A percentile compares a stretch with the other conserved stretches of the same genome.
Evolutionary conservation across 495 filamentous ascomycete genomes (phyloP).

Genomic region (Trichoderma erinaceum): DNA sequence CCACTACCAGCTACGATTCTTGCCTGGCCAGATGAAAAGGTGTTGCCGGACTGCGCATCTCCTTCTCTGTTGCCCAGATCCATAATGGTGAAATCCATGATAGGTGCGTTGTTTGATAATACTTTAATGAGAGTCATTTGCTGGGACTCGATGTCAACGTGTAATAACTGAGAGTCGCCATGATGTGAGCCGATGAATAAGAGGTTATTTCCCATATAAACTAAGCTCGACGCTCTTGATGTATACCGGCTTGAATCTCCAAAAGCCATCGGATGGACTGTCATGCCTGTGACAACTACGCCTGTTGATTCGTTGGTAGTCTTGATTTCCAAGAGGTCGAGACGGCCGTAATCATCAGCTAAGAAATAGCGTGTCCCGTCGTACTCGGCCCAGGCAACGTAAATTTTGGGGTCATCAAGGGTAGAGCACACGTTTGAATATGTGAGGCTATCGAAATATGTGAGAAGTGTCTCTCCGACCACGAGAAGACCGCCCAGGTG

Average conservation of each 20-base stretch:
- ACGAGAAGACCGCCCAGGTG: slow-evolving; percentile 67
- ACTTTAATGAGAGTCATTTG: slow-evolving; percentile 65
- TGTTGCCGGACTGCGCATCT: slow-evolving; percentile 67
- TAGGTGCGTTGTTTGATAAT: slow-evolving; percentile 78
- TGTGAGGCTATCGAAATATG: slow-evolving; percentile 72
- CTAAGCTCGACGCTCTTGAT: slow-evolving; percentile 65
- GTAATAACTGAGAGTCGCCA: slow-evolving; percentile 82
- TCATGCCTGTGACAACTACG: slow-evolving; percentile 43
- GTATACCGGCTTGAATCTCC: slow-evolving; percentile 37
- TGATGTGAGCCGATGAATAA: slow-evolving; percentile 89
- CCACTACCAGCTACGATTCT: slow-evolving; percentile 90
- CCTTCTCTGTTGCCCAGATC: slow-evolving; percentile 80
- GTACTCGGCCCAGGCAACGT: slow-evolving; percentile 81
- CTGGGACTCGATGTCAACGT: slow-evolving; percentile 39
- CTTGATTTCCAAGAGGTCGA: slow-evolving; percentile 74
- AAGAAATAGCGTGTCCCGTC: slow-evolving; percentile 75
- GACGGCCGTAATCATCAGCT: slow-evolving; percentile 79
- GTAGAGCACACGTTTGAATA: slow-evolving; percentile 51
- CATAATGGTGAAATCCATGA: slow-evolving; percentile 91
- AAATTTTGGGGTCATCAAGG: slow-evolving; percentile 69
- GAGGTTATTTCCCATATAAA: slow-evolving; percentile 68
- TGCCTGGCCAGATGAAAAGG: slow-evolving; percentile 90
- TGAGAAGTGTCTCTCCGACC: slow-evolving; percentile 75
- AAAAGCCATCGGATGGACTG: slow-evolving; percentile 60
- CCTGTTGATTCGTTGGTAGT: slow-evolving; percentile 62